Percentiles rank a stretch among this genome's conserved stretches.
These are phyloP conservation scores for Protea cynaroides DNA, from an alignment of 164 flowering plant genomes.

Conservation along the genomic window DNA sequence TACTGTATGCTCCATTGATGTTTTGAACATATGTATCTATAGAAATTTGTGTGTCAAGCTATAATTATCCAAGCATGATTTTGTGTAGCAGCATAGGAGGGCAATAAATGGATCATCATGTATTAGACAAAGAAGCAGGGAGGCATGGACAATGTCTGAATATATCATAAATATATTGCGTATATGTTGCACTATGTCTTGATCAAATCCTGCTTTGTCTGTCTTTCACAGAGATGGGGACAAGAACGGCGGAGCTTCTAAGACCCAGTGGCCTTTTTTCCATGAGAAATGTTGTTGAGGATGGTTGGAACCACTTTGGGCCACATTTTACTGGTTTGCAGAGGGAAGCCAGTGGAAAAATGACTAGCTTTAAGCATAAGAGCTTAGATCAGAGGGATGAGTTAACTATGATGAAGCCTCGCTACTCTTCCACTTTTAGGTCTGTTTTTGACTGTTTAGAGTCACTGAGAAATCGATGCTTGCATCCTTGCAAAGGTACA, in stretches of 20 bases:
- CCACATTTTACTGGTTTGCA: constrained; percentile 25
- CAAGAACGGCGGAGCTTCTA: constrained; percentile 25
- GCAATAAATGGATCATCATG: background rate
- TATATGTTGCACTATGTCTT: background rate
- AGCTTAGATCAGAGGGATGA: constrained; percentile 7
- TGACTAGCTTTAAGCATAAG: constrained; percentile 21
- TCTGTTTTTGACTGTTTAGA: constrained; percentile 22
- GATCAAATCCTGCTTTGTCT: background rate
- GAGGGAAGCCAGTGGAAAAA: constrained; percentile 23
- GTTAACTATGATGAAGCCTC: constrained; percentile 16
- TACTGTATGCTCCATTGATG: background rate
- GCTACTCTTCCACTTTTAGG: constrained; percentile 6
- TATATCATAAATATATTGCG: background rate
- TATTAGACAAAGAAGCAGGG: background rate
- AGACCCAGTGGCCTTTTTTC: constrained; percentile 24
- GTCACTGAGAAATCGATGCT: constrained; percentile 12
- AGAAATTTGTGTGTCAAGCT: background rate
- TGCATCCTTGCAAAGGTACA: constrained; percentile 28
- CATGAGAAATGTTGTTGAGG: constrained; percentile 17
- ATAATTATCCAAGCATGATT: background rate
- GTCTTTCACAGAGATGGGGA: constrained; percentile 38
- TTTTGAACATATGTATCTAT: background rate
- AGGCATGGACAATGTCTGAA: background rate
- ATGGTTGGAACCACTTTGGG: constrained; percentile 36
- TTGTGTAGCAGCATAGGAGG: background rate